These are phyloP conservation scores for Gorgonomyces haynaldii DNA, from an alignment of 192 early-diverging fungal genomes.

Conservation along the genomic window DNA sequence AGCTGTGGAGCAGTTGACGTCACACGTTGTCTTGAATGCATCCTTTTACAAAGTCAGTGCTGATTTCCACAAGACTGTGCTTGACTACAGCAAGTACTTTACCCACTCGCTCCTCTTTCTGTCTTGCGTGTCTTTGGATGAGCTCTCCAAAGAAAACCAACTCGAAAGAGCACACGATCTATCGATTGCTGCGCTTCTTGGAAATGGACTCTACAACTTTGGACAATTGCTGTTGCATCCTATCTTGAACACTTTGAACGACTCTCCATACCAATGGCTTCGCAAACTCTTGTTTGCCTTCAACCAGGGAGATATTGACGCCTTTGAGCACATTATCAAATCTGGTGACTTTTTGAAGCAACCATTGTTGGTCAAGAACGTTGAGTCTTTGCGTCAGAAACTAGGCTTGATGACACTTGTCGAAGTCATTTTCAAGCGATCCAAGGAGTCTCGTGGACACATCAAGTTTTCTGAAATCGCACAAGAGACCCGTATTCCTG, in stretches of 20 bases:
- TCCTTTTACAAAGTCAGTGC: constrained; percentile 91
- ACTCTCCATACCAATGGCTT: constrained; percentile 78
- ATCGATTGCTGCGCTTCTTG: constrained; percentile 78
- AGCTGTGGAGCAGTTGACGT: constrained; percentile 59
- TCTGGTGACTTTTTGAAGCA: constrained; percentile 54
- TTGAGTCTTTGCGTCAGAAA: constrained; percentile 80
- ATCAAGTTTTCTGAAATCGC: constrained; percentile 77
- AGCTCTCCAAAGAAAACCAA: constrained; percentile 62
- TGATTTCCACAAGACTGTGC: constrained; percentile 94
- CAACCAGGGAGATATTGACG: constrained; percentile 87
- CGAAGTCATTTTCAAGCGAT: constrained; percentile 82
- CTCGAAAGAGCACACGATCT: constrained; percentile 87
- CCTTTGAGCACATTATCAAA: constrained; percentile 63
- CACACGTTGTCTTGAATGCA: constrained; percentile 87
- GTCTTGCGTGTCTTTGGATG: constrained; percentile 80
- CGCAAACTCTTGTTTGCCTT: constrained; percentile 75
- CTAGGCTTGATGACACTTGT: constrained; percentile 95
- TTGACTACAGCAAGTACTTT: constrained; percentile 86
- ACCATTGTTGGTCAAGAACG: constrained; percentile 63
- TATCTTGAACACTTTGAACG: constrained; percentile 64
- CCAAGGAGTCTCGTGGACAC: constrained; percentile 54
- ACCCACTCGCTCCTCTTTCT: constrained; percentile 88
- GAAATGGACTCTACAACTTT: constrained; percentile 98
- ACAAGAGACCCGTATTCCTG: constrained; percentile 60
- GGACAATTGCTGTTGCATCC: constrained; percentile 91